Evolutionary conservation across 306 rosid genomes (phyloP).

Genomic region (Cicer arietinum): DNA sequence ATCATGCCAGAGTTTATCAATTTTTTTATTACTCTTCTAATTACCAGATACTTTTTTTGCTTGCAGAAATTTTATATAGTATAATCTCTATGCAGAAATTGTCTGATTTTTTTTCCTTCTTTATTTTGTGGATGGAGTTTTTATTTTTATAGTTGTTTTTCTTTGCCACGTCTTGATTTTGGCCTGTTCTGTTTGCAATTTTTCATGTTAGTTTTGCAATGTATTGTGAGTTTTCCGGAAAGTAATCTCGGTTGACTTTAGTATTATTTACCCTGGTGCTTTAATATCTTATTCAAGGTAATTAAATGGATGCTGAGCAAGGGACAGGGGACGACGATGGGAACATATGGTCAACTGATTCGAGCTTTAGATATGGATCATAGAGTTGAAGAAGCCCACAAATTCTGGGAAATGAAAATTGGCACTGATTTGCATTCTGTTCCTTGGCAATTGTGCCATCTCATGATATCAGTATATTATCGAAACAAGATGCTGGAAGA

Average conservation of each 20-base stretch:
- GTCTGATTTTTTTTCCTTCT: conserved; percentile 11
- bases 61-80: not conserved
- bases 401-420: conserved; percentile 83
- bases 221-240: not conserved
- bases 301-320: conserved; percentile 98
- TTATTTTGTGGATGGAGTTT: conserved; percentile 32
- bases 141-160: conserved; percentile 14
- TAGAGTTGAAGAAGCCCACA: conserved; percentile 83
- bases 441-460: conserved; percentile 90
- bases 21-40: not conserved
- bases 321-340: conserved; percentile 91
- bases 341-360: conserved; percentile 78
- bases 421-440: conserved; percentile 86
- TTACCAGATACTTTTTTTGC: not conserved
- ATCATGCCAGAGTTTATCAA: not conserved
- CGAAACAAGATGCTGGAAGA: conserved; percentile 76
- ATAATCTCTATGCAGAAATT: not conserved
- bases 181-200: not conserved
- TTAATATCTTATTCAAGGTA: conserved; percentile 53
- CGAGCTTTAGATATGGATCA: conserved; percentile 92
- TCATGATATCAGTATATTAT: conserved; percentile 78
- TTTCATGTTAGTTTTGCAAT: conserved; percentile 1
- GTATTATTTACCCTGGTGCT: conserved; percentile 25
- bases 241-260: conserved; percentile 20
- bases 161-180: conserved; percentile 22